Base-by-base conservation (phyloP, 2,329 filamentous ascomycete genomes). In the Talaromyces piceae region DNA sequence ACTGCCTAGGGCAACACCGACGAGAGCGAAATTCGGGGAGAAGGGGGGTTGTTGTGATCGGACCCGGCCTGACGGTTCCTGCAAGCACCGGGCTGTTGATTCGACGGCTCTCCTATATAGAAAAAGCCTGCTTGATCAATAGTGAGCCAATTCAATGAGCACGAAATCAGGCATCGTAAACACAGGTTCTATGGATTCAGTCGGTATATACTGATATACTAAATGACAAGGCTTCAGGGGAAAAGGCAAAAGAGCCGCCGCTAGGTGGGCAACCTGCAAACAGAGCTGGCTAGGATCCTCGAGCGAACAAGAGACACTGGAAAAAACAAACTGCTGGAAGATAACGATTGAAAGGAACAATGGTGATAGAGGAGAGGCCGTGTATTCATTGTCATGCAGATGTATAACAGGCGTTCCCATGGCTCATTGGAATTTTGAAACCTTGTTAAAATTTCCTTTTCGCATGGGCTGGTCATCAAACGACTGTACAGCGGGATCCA, bases 1-100 rank as follows among this genome's bases (percentile, higher is more conserved):
- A 37, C 52, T 54, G 22, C 51, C 51, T 12, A 54, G 39, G 22
- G 51, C 51, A 8, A 54, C 51, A 22, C 44, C 41, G 23, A 51
- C 47, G 25, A 54, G 30, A 31, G 28, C 4, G 28, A n/a, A 31
- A 11, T n/a, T 16, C 31, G 31, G 31, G n/a, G 31, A 37, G 31
- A 16, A 37, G 16, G 20, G 33, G 33, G 16, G 16, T 37, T 37
- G 16, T 18, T 37, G n/a, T 18, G 33, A 20, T 37, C 20, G 33
- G 33, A 18, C 16, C n/a, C 33, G 20, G 16, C 33, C 5, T 18
- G 33, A 9, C 16, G 5, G 22, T 44, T 41, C 31, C 16, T 37
- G 33, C 30, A 33, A 16, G 30, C n/a, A 16, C 30, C n/a, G n/a
- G n/a, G n/a, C n/a, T n/a, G n/a, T n/a, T n/a, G n/a, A n/a, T n/a